phyloP scores from a whole-genome alignment of 169 alveolate genomes.

The Fabrea salina region DNA sequence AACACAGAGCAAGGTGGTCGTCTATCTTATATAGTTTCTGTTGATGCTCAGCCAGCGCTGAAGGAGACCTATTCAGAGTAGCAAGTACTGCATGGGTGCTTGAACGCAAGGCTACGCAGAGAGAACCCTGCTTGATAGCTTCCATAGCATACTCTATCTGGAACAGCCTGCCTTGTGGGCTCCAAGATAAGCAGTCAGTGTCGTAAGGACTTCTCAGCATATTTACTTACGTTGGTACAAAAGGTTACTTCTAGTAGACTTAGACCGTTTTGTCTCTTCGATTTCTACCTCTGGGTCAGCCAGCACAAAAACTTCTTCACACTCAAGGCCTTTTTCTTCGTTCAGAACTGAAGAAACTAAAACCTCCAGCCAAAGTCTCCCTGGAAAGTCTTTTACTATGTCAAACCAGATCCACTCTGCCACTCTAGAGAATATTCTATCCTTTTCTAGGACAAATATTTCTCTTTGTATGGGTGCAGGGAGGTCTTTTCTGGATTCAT shows the following conservation, averaged over 20 bases:
- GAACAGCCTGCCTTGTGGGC: conserved; percentile 92
- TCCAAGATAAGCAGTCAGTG: conserved; percentile 93
- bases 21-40: conserved; percentile 95
- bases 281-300: background rate
- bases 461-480: conserved; percentile 18
- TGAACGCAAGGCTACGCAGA: conserved; percentile 89
- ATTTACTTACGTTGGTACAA: conserved; percentile 29
- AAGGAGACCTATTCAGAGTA: conserved; percentile 86
- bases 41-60: conserved; percentile 92
- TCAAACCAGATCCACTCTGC: background rate
- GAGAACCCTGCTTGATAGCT: conserved; percentile 96
- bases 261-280: background rate
- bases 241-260: background rate
- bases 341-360: background rate
- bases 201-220: conserved; percentile 93
- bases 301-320: background rate
- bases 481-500: background rate
- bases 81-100: conserved; percentile 89
- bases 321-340: background rate
- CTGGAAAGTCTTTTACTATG: conserved; percentile 9
- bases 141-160: conserved; percentile 97
- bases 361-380: background rate
- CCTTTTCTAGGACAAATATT: background rate
- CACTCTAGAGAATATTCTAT: background rate
- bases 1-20: conserved; percentile 95